phyloP scores from a whole-genome alignment of 257 asterid species.

The Anisodus acutangulus region DNA sequence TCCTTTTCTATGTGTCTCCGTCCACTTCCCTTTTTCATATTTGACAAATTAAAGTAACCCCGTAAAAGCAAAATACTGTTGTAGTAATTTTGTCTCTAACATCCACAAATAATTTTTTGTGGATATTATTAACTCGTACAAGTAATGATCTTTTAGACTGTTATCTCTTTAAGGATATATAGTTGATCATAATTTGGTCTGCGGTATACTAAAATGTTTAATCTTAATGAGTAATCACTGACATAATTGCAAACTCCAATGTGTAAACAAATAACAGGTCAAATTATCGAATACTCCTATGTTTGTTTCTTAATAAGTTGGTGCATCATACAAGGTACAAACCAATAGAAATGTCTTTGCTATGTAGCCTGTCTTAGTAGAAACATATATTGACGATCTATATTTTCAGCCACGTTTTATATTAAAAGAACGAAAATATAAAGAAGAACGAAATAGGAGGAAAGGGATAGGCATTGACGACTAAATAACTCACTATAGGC shows the following conservation, averaged over 20 bases:
- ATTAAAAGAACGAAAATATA: neutral
- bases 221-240: neutral
- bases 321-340: neutral
- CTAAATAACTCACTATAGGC: neutral
- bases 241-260: neutral
- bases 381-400: neutral
- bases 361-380: neutral
- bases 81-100: neutral
- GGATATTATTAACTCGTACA: neutral
- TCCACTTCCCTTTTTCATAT: neutral
- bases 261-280: no score
- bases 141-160: neutral
- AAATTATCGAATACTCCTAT: neutral
- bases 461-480: neutral
- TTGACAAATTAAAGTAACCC: neutral
- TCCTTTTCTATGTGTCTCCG: neutral
- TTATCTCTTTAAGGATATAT: neutral
- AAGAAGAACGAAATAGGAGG: neutral
- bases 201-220: neutral
- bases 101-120: neutral
- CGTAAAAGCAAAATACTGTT: neutral
- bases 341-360: neutral
- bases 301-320: neutral
- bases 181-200: neutral
- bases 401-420: neutral